Percentiles rank a stretch among this genome's conserved stretches.
These are phyloP conservation scores for Citeromyces matritensis DNA, from an alignment of 805 yeast species.

Conservation along the genomic window DNA sequence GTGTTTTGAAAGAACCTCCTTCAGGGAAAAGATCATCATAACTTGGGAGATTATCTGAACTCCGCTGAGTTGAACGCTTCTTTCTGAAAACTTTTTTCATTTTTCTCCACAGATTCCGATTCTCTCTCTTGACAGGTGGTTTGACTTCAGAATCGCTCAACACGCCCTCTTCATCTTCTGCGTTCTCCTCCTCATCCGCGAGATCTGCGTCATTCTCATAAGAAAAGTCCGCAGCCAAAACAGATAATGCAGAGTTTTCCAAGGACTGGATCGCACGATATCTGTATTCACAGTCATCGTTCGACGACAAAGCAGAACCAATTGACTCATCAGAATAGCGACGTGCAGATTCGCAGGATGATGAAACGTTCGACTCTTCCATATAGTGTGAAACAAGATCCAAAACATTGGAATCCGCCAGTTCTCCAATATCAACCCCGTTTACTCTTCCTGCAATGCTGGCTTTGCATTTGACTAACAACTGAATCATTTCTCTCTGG, in stretches of 20 bases:
- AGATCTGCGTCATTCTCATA: slow-evolving; percentile 1
- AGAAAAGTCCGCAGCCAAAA: background rate
- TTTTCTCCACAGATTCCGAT: slow-evolving; percentile 15
- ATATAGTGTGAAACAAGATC: slow-evolving; percentile 10
- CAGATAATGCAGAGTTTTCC: background rate
- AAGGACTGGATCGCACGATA: slow-evolving; percentile 6
- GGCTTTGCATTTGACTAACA: slow-evolving; percentile 52
- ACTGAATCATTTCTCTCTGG: slow-evolving; percentile 45
- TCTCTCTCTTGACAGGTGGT: slow-evolving; percentile 3
- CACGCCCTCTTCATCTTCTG: slow-evolving; percentile 4
- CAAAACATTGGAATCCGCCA: slow-evolving; percentile 22
- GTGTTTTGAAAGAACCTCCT: slow-evolving; percentile 14
- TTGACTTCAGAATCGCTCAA: background rate
- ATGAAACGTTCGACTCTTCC: slow-evolving; percentile 4
- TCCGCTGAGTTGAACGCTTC: slow-evolving; percentile 2
- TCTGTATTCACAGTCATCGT: slow-evolving; percentile 9
- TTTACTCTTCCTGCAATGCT: slow-evolving; percentile 33
- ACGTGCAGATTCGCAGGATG: slow-evolving; percentile 5
- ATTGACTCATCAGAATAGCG: slow-evolving; percentile 13
- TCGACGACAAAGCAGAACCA: slow-evolving; percentile 5
- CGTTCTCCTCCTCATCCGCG: slow-evolving; percentile 1
- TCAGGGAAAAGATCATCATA: slow-evolving; percentile 67
- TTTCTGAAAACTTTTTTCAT: slow-evolving; percentile 13
- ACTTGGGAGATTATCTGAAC: slow-evolving; percentile 41
- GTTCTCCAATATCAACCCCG: slow-evolving; percentile 23